Evolutionary conservation across 2,329 filamentous ascomycete genomes (phyloP).

Genomic region (Onygenales sp.): DNA sequence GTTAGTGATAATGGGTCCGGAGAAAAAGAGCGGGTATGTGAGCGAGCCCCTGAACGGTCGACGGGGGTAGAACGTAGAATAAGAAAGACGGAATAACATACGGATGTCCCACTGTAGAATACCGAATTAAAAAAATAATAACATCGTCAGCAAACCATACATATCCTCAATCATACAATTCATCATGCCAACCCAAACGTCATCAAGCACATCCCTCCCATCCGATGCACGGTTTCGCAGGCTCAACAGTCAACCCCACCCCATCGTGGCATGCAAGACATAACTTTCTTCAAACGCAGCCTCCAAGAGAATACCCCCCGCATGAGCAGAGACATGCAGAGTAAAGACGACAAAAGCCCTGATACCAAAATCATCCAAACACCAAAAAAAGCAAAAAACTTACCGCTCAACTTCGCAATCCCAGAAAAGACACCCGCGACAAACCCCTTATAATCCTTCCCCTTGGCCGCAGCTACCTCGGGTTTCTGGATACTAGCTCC

Average conservation of each 20-base stretch:
- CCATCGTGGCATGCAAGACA: neutral
- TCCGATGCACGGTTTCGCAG: no score
- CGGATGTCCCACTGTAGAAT: constrained; percentile 48
- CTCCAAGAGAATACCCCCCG: neutral
- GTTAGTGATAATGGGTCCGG: neutral
- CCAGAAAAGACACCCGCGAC: constrained; percentile 94
- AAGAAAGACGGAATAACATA: constrained; percentile 23
- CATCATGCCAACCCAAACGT: neutral
- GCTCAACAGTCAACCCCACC: no score
- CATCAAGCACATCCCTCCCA: no score
- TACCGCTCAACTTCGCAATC: constrained; percentile 78
- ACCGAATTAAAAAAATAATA: neutral
- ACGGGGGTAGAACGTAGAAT: neutral
- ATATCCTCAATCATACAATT: neutral
- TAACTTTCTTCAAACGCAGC: neutral
- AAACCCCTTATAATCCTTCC: constrained; percentile 78
- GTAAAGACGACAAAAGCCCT: neutral
- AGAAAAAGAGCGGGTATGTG: neutral
- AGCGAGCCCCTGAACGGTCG: neutral
- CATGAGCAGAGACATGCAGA: neutral
- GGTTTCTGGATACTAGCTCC: neutral
- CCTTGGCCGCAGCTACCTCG: constrained; percentile 1
- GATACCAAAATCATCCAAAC: neutral
- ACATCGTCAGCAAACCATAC: constrained; percentile 6
- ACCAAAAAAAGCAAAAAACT: constrained; percentile 18